Evolutionary conservation across 2,329 filamentous ascomycete genomes (phyloP), one percentile per base, ranked within the genome.

Genomic region (Botrytis tulipae): DNA sequence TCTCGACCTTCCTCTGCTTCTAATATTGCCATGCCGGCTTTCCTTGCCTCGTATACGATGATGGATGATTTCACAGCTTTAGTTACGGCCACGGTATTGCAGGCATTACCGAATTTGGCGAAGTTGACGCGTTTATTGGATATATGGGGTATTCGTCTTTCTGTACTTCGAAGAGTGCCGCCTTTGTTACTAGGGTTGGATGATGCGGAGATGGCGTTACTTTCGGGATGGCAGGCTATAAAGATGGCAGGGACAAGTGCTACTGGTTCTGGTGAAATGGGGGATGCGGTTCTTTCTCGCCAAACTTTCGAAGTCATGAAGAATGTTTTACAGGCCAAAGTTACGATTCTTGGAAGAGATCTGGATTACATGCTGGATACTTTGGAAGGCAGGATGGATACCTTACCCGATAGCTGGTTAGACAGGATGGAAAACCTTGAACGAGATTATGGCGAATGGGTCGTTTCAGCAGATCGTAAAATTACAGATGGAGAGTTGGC

Each of bases 51-150:
- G 60, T 93, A 93, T 82, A 88, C 88, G 75, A 90, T 88, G 75
- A 89, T 98, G 85, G 94, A 96, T 78, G 96, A 98, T 82, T 90
- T 97, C 79, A 95, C 94, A 14, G 93, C 95, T 37, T 87, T 98
- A 65, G 88, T 98, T 73, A 98, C 96, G 1, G 93, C 95, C 42
- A 97, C 95, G 48, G 92, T 97, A 29, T 84, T 99, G n/a, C 93
- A 96, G 80, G 90, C 94, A 5, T 86, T 99, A 32, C 96, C 96
- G 1, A 91, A 92, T 74, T 84, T 98, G 60, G 92, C 93, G 16
- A 90, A 88, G 72, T 83, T 99, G 35, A 90, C 89, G 72, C 87
- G 88, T 14, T 83, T 97, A n/a, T 85, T 98, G 68, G 88, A 90
- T 73, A 87, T 87, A 2, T 99, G 96, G 96, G 90, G 87, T 40